Conservation (phyloP, 805 yeast genomes). For the Ogataea chonburiensis region DNA sequence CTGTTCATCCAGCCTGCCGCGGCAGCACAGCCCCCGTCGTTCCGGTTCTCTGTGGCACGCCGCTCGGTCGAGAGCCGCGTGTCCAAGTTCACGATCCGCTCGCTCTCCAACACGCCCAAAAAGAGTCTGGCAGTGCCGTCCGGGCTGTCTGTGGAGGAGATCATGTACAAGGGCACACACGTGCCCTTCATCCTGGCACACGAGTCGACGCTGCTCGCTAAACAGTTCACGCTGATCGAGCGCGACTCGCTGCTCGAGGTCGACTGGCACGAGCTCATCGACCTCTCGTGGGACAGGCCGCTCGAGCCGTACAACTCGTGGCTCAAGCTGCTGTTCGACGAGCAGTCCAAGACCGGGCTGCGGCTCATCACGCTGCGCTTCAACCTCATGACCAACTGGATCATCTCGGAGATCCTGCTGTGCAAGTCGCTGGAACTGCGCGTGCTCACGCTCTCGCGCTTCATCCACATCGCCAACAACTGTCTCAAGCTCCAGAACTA, state of each 20-base stretch:
- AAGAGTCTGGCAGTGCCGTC: constrained; percentile 14
- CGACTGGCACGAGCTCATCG: constrained; percentile 89
- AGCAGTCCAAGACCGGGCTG: constrained; percentile 54
- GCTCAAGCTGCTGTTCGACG: constrained; percentile 69
- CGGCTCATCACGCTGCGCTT: constrained; percentile 82
- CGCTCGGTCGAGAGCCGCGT: constrained; percentile 8
- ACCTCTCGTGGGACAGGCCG: constrained; percentile 68
- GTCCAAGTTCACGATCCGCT: constrained; percentile 31
- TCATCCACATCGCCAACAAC: constrained; percentile 80
- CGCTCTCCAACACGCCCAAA: constrained; percentile 31
- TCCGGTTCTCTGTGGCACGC: constrained; percentile 8
- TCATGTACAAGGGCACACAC: constrained; percentile 54
- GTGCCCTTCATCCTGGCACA: constrained; percentile 79
- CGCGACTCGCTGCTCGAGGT: constrained; percentile 78
- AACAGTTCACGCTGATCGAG: constrained; percentile 85
- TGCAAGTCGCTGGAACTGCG: constrained; percentile 61
- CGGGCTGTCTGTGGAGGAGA: constrained; percentile 36
- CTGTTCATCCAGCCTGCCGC: constrained; percentile 27
- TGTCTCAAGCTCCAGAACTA: constrained; percentile 74
- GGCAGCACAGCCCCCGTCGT: constrained; percentile 1
- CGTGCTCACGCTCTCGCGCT: constrained; percentile 72
- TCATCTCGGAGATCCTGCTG: constrained; percentile 78
- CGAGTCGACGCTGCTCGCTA: constrained; percentile 64
- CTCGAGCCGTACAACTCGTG: constrained; percentile 75
- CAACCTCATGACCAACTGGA: constrained; percentile 89